Conservation (phyloP, 805 yeast genomes). For the Candida yuanshanica region DNA sequence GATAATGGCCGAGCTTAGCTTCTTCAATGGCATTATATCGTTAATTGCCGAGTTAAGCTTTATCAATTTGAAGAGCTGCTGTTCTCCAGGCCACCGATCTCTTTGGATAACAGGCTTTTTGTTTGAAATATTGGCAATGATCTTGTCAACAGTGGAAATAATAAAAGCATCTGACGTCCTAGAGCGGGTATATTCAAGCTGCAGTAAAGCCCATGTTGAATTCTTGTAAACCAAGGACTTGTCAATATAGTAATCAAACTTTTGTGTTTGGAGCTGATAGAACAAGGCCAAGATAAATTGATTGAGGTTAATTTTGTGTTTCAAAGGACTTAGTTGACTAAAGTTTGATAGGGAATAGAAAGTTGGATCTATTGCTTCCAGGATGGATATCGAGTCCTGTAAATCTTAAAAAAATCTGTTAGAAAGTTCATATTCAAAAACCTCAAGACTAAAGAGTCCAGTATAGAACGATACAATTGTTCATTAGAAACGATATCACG, state of each 20-base stretch:
- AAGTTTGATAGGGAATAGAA: not conserved
- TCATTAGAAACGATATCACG: not conserved
- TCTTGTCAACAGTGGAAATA: not conserved
- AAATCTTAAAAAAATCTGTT: not conserved
- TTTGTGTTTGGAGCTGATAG: not conserved
- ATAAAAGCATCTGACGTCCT: not conserved
- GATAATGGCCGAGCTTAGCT: not conserved
- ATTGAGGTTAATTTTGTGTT: not conserved
- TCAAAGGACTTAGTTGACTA: not conserved
- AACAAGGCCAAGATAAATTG: conserved; percentile 1
- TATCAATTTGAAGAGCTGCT: conserved; percentile 2
- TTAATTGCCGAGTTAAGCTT: not conserved
- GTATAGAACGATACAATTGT: not conserved
- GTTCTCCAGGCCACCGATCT: conserved; percentile 4
- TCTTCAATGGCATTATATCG: conserved; percentile 2
- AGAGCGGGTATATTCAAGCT: not conserved
- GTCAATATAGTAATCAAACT: conserved; percentile 5
- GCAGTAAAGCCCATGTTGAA: not conserved
- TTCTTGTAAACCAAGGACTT: conserved; percentile 1
- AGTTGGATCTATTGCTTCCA: not conserved
- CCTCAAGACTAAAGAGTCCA: not conserved
- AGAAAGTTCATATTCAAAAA: not conserved
- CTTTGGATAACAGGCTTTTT: not conserved
- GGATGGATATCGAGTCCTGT: not conserved
- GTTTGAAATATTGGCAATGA: not conserved